Evolutionary conservation across 2,329 filamentous ascomycete species (phyloP), one percentile per base, ranked within the genome.

Genomic region (Tympanopsis confertula): DNA sequence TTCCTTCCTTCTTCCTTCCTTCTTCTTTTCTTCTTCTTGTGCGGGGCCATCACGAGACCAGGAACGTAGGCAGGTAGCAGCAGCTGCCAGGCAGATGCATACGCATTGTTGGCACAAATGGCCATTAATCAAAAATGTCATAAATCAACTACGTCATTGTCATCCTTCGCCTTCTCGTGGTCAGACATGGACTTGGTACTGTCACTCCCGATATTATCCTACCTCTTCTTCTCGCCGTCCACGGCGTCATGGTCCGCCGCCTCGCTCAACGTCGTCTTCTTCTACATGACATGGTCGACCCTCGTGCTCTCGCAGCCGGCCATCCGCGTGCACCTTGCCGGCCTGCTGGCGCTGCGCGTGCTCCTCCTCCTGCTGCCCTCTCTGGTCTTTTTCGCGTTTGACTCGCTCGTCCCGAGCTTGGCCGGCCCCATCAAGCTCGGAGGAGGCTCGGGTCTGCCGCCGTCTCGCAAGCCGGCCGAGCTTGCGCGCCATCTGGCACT

Each of bases 211-310:
- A 70, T 86, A 44, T 59, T 85, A 29, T 82, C 80, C 19, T 82
- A 79, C 43, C 7, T 26, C 50, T 66, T 83, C 48, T 63, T 78
- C 36, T 68, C 74, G 15, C 72, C 75, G 2, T 64, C 70, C 35
- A 55, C 77, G 41, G 71, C 74, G 5, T 81, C 82, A 5, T 87
- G 82, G 63, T 80, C 66, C 30, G n/a, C 68, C 13, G n/a, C 68
- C 13, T 87, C 80, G 1, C 66, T 94, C 44, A 94, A 91, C 56
- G 62, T 94, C 18, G 63, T 93, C 44, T 88, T 94, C 65, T 91
- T 94, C 59, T 89, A 87, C 56, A 73, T 94, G 63, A 89, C 85
- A 47, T 94, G 87, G 87, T 77, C 78, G 4, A 89, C 85, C 0
- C 69, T 95, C 20, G 76, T 93, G 28, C 65, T 89, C 3, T 82